Base-by-base conservation (phyloP, 371 early-diverging fungal species). In the Mortierella sp. region DNA sequence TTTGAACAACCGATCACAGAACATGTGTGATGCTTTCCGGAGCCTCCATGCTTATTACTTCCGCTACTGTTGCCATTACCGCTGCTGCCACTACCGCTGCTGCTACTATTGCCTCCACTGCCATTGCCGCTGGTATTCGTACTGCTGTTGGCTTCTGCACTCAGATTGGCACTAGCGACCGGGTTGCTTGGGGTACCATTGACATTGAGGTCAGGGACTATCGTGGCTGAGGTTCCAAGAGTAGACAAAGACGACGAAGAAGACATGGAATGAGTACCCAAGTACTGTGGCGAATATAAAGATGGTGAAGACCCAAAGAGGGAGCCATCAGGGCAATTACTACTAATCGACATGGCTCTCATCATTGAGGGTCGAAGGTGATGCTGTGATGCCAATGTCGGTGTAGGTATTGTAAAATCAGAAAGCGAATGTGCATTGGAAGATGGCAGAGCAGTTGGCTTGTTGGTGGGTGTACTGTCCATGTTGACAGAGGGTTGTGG, bases 1-100 rank as follows among this genome's bases (percentile, higher is more conserved):
- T 90, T 85, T 21, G 87, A 86, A 67, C 96, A 95, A 18, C 80
- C 82, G 48, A 70, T 71, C 59, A 83, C 67, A 9, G 66, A 72
- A 68, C 90, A 89, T 3, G 79, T 74, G 69, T 86, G 84, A 62
- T 71, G 62, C 62, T 76, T 76, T 26, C 83, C 81, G 57, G 82
- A 73, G 28, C 79, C 65, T 21, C 81, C 82, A 49, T 83, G 83
- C 65, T 74, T 74, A 43, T 61, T 64, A 14, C 64, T 49, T 13
- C 46, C 34, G 9, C 54, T 41, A 16, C 54, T 41, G 21, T 46
- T 50, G 34, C 61, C 30, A 27, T 21, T 43, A 23, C 43, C 47
- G 23, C 52, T 50, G 39, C 50, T 38, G 34, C 16, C 19, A 39
- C 10, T 34, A 10, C 34, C 34, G 10, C 10, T 34, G 34, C 7